A percentile compares a stretch with the other conserved stretches of the same genome.
phyloP scores from a whole-genome alignment of 192 early-diverging fungal species.

The Haplosporangium gracile region DNA sequence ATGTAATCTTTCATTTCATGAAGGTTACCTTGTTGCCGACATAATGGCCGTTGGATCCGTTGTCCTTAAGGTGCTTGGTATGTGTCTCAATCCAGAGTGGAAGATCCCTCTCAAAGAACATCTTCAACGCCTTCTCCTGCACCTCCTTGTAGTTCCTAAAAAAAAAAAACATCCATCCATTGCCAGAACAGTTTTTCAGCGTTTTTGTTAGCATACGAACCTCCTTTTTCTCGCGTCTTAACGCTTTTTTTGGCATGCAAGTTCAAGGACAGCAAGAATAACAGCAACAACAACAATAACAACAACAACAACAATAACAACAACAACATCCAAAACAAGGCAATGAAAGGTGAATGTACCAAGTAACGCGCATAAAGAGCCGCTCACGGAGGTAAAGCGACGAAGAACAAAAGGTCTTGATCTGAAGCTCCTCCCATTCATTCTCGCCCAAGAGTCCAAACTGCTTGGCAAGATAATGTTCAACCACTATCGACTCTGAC shows the following conservation, averaged over 20 bases:
- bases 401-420: conserved; percentile 36
- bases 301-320: too few species aligned
- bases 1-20: neutral
- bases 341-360: neutral
- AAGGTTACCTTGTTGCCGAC: conserved; percentile 34
- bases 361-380: conserved; percentile 24
- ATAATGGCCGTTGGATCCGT: conserved; percentile 48
- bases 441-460: conserved; percentile 47
- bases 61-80: conserved; percentile 35
- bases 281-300: too few species aligned
- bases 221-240: neutral
- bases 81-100: conserved; percentile 43
- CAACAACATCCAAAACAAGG: neutral
- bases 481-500: conserved; percentile 18
- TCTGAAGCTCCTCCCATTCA: conserved; percentile 45
- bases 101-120: conserved; percentile 10
- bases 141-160: conserved; percentile 42
- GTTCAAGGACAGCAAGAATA: too few species aligned
- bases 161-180: neutral
- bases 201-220: neutral
- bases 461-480: conserved; percentile 39
- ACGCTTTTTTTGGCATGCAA: too few species aligned
- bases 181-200: neutral
- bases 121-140: conserved; percentile 22
- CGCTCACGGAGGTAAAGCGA: conserved; percentile 37